Evolutionary conservation across 1,284 basidiomycete genomes (phyloP), one percentile per base, ranked within the genome.

Genomic region (Apiotrichum veenhuisii): DNA sequence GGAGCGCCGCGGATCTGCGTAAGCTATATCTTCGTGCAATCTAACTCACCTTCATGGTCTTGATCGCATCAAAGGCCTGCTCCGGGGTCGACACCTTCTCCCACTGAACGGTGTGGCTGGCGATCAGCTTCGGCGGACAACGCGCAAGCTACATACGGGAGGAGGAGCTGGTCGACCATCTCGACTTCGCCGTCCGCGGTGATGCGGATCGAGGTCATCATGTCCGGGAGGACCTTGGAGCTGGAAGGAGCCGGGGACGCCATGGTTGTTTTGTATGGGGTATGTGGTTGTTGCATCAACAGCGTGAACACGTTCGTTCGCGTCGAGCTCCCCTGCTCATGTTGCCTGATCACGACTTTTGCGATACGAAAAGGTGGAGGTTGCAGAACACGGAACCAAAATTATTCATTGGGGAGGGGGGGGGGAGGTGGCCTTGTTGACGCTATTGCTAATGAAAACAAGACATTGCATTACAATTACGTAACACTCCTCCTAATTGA

Each of bases 41-140:
- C 18, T 1, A 22, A 64, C 76, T 37, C 57, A 85, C 89, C 82
- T 89, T 90, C 92, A 96, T 95, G 15, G 86, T 82, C 78, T 90
- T 92, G 78, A 95, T 95, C 9, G 91, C 91, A 70, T 90, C 87
- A 75, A 89, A 87, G 0, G 91, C 91, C 51, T 91, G 83, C 58
- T 91, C 84, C 57, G 90, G 80, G 20, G 85, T 83, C 34, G 82
- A 78, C 50, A 95, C 86, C 44, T 81, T 75, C 41, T 91, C 74
- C 78, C 86, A 93, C 62, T 86, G 82, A 34, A 87, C 85, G 1
- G 82, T 82, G 72, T 95, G 91, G 0, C 74, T 75, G 52, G 20
- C 27, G 37, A 43, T 27, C 25, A 54, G 44, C 15, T 22, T 18
- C 37, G 15, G 37, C 23, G 37, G 26, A 10, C 43, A 33, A 15